phyloP scores from a whole-genome alignment of 106 monocot species.

The Ottelia alismoides region DNA sequence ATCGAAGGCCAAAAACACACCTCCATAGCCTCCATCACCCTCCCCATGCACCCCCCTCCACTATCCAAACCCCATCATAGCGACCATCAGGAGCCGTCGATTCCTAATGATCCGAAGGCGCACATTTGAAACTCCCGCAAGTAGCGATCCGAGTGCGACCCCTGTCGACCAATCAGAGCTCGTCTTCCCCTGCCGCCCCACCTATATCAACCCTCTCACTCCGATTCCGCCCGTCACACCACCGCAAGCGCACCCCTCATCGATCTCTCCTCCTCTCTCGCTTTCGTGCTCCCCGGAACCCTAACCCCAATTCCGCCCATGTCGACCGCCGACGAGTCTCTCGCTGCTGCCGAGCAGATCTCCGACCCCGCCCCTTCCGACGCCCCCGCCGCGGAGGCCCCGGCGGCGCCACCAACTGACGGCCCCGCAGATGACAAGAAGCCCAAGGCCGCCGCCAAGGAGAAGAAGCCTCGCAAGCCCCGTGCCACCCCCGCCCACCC shows the following conservation, averaged over 20 bases:
- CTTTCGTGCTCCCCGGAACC: neutral
- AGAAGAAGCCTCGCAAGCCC: conserved; percentile 24
- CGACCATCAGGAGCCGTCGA: conserved; percentile 21
- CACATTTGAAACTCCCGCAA: conserved; percentile 7
- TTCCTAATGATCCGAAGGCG: conserved; percentile 26
- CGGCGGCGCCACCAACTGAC: too few species aligned
- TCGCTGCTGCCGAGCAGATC: conserved; percentile 5
- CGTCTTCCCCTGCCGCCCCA: too few species aligned
- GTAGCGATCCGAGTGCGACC: conserved; percentile 24
- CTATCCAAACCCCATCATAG: conserved; percentile 9
- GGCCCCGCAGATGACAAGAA: too few species aligned
- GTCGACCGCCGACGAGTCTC: conserved; percentile 16
- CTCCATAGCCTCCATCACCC: neutral
- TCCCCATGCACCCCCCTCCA: neutral
- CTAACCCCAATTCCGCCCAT: neutral
- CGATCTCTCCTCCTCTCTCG: neutral
- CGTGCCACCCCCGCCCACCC: conserved; percentile 38
- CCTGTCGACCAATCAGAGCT: conserved; percentile 13
- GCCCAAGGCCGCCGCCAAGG: conserved; percentile 4
- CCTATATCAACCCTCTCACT: conserved; percentile 7
- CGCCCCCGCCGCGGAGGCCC: conserved; percentile 2
- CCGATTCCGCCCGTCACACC: neutral
- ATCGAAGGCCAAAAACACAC: conserved; percentile 35
- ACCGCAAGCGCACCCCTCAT: neutral
- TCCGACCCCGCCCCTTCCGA: neutral